Base-by-base conservation (phyloP, 441 rosid genomes). In the Brassica hybrid region DNA sequence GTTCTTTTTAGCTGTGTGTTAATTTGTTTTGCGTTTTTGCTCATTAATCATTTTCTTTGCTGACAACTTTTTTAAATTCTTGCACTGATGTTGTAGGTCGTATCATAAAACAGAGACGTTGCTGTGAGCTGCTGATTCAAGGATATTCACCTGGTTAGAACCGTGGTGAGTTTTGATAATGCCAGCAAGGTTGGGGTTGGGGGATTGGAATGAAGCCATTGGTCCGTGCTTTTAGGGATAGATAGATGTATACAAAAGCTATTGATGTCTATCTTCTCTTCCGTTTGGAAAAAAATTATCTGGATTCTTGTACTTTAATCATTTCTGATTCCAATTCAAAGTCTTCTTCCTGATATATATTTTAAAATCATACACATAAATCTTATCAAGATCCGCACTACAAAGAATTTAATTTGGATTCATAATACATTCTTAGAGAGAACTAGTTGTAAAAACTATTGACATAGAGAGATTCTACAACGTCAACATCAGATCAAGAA, bases 161-260 rank as follows among this genome's bases (percentile, higher is more conserved):
- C 57, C 68, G 61, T 5, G 57, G 80, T 72, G 77, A 73, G 66
- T 74, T 69, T 66, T 63, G 72, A 73, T 65, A 9, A 52, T 41
- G 65, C 65, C 74, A 11, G 32, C 77, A 17, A 32, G 30, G 43
- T 69, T 64, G 75, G 60, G 69, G 23, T 21, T 21, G 23, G 23
- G 45, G 77, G 65, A 54, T 17, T 60, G 82, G 82, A 74, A 69
- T 79, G 82, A 79, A 79, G 82, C 82, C 72, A 74, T 74, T 79
- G 82, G 82, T 79, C 82, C 82, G 82, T 79, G 68, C 79, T 79
- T 69, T 52, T 79, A 74, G 67, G 78, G 58, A 52, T 52, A 45
- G 52, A 61, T 73, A 73, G 71, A 73, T 73, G 75, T 79, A 69
- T 66, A 72, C n/a, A 60, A 6, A 25, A 60, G 21, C 34, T 8